Evolutionary conservation across 257 asterid species (phyloP), one percentile per base, ranked within the genome.

Genomic region (Primulina eburnea): DNA sequence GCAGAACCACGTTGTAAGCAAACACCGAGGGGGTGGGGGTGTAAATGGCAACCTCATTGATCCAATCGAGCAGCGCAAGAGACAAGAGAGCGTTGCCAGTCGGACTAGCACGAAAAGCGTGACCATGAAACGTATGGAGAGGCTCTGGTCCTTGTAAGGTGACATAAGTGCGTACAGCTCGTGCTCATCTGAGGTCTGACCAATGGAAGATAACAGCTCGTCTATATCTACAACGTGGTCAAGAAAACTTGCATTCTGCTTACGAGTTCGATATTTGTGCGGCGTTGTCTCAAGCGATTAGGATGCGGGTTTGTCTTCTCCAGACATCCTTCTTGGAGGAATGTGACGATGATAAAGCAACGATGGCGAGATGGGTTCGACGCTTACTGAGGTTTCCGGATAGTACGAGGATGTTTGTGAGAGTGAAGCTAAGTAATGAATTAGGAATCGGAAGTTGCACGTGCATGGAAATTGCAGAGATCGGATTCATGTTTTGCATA

Each of bases 1-100:
- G 90, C 82, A 91, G 56, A 32, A 88, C 99, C n/a, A 94, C 99
- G 12, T 94, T 94, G 87, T 94, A 94, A 2, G 95, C 96, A 35
- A 89, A 87, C 74, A 94, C 96, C 0, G 97, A 94, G 0, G 99
- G n/a, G n/a, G n/a, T n/a, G n/a, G n/a, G n/a, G n/a, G n/a, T n/a
- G n/a, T n/a, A n/a, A n/a, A 18, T 65, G 1, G 99, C 99, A 30
- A 60, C 85, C 71, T 89, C 96, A 30, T 89, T 83, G 32, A 94
- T 85, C 99, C 99, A 94, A 76, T 91, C 99, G 63, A 94, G 97
- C 81, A 94, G 70, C 0, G 96, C n/a, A n/a, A n/a, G n/a, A n/a
- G n/a, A n/a, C 97, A 7, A 94, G 82, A 4, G 96, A 89, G 4
- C 99, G 80, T 60, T 85, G 95, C 96, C 96, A 94, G 65, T 89